These are phyloP conservation scores for Mucor lusitanicus DNA, from an alignment of 371 early-diverging fungal genomes.

Conservation along the genomic window DNA sequence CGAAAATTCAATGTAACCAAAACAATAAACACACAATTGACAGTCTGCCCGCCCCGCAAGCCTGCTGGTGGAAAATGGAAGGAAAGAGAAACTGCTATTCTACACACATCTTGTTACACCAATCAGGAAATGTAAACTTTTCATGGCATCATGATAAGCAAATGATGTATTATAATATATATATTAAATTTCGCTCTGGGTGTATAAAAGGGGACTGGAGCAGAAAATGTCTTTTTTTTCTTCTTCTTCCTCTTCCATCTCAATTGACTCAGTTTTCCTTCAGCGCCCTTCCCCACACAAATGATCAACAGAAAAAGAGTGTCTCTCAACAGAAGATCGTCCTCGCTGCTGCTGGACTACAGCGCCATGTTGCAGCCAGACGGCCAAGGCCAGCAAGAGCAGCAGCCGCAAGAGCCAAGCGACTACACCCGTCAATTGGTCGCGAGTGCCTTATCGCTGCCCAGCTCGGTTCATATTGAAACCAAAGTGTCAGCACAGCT, in stretches of 20 bases:
- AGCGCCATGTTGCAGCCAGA: slow-evolving; percentile 5
- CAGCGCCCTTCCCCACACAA: not conserved
- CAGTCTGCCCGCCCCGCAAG: not conserved
- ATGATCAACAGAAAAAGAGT: slow-evolving; percentile 19
- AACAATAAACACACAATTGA: not conserved
- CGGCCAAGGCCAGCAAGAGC: not conserved
- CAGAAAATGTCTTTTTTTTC: not conserved
- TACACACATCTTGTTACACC: slow-evolving; percentile 12
- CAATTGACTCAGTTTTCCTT: not conserved
- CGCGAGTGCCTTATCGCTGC: slow-evolving; percentile 15
- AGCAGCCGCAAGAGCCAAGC: slow-evolving; percentile 1
- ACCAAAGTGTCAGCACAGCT: not conserved
- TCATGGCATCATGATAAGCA: slow-evolving; percentile 17
- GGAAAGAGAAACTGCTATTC: not conserved
- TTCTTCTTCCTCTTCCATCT: not conserved
- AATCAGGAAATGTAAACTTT: slow-evolving; percentile 13
- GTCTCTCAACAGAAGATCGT: slow-evolving; percentile 19
- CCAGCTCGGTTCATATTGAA: slow-evolving; percentile 1
- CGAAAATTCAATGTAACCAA: not conserved
- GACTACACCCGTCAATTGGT: slow-evolving; percentile 19
- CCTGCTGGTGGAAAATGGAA: not conserved
- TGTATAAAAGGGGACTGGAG: not conserved
- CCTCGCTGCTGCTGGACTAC: slow-evolving; percentile 16
- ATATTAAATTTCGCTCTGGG: not conserved
- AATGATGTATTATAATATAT: slow-evolving; percentile 11